These are phyloP conservation scores for Acrocalymma vagum DNA, from an alignment of 2,329 filamentous ascomycete species.

Conservation along the genomic window DNA sequence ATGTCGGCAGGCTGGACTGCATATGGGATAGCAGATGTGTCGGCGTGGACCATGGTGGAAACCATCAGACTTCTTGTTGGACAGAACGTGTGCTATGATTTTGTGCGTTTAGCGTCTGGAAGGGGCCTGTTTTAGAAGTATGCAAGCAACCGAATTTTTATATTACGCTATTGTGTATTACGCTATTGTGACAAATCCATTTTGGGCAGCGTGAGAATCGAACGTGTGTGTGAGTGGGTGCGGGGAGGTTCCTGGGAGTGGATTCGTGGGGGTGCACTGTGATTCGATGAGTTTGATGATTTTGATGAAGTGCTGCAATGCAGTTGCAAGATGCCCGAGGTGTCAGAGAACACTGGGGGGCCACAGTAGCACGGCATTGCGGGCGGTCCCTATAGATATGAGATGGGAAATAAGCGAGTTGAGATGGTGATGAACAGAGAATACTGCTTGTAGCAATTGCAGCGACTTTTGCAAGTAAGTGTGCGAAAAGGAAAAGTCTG, in stretches of 20 bases:
- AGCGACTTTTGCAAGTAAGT: no score
- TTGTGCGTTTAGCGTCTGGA: slow-evolving; percentile 77
- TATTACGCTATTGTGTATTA: not conserved
- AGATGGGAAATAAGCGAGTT: no score
- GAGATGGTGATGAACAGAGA: no score
- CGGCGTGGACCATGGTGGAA: slow-evolving; percentile 85
- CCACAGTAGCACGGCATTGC: slow-evolving; percentile 9
- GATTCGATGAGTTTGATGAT: no score
- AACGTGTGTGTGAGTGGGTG: no score
- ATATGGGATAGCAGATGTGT: slow-evolving; percentile 81
- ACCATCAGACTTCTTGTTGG: slow-evolving; percentile 80
- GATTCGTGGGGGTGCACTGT: no score
- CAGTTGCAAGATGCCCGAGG: not conserved
- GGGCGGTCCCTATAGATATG: slow-evolving; percentile 10
- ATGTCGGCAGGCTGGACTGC: slow-evolving; percentile 79
- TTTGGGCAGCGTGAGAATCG: no score
- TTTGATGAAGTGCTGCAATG: not conserved
- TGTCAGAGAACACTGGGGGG: no score
- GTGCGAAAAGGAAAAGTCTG: no score
- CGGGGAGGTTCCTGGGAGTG: no score
- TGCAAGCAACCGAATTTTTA: slow-evolving; percentile 13
- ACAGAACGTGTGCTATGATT: slow-evolving; percentile 88
- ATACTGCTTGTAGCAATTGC: no score
- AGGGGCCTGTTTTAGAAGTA: slow-evolving; percentile 58
- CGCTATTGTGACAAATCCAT: no score